Evolutionary conservation across 805 yeast species (phyloP), one percentile per base, ranked within the genome.

Genomic region (Sugiyamaella valdiviana): DNA sequence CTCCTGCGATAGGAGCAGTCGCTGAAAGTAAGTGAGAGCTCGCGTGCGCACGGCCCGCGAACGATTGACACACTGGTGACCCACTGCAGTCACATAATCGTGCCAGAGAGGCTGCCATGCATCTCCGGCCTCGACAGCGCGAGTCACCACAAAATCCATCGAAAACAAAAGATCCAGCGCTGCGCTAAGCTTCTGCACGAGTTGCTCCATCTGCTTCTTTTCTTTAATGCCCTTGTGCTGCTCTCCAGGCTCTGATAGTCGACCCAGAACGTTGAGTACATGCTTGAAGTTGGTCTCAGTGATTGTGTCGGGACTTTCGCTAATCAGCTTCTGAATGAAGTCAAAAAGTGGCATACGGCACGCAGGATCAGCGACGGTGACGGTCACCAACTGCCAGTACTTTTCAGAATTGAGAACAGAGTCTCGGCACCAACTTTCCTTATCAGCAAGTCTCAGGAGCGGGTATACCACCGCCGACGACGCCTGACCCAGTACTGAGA

Each of bases 21-120:
- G 66, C 51, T 84, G 85, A 45, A 90, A 72, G 0, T 77, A 64
- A 17, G 73, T 72, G 38, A 88, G 65, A 0, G 95, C 90, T 63
- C 74, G 78, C 0, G 75, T 65, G 36, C 95, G 71, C 9, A 89
- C 70, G 59, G 85, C 89, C 22, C 86, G 71, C 62, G 95, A 86
- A 16, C 96, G 95, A 59, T 89, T 89, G 62, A 84, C 76, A 62
- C 96, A 85, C 63, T 90, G 96, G 59, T 85, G 91, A 0, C 93
- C 88, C 46, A 89, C 71, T 0, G 95, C 95, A 61, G 87, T 91
- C 23, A 85, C 72, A 51, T 86, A 70, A 1, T 95, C 83, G 54
- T 75, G 76, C 56, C 79, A 70, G 17, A 68, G 59, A 12, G 48
- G 49, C 16, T 41, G 17, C 46, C 32, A 9, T 44, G 22, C 41